phyloP scores from a whole-genome alignment of 148 eudicot species.

The Gaultheria prostrata region DNA sequence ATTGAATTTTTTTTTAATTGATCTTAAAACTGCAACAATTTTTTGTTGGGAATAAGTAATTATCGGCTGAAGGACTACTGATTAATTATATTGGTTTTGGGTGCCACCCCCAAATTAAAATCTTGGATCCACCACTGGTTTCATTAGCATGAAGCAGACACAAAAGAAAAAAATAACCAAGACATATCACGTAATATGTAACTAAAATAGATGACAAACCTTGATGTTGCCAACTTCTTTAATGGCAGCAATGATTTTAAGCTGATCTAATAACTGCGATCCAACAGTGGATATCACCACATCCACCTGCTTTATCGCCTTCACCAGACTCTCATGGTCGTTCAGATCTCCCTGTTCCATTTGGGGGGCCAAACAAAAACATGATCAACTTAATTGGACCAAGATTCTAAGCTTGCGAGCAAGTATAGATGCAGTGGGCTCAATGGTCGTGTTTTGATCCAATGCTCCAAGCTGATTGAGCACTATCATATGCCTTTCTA shows the following conservation, averaged over 20 bases:
- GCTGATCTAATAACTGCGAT: constrained; percentile 21
- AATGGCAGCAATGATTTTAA: constrained; percentile 27
- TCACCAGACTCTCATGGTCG: constrained; percentile 29
- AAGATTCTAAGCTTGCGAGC: neutral
- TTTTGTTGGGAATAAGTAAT: too few species aligned
- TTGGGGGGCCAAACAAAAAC: too few species aligned
- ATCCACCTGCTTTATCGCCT: constrained; percentile 28
- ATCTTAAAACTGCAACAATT: too few species aligned
- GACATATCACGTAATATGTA: neutral
- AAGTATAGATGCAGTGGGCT: neutral
- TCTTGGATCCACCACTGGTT: too few species aligned
- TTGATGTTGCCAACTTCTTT: constrained; percentile 30
- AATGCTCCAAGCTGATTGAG: neutral
- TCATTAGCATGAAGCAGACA: neutral
- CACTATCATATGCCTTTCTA: neutral
- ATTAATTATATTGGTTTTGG: neutral
- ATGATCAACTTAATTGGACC: neutral
- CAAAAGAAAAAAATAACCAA: neutral
- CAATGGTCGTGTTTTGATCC: neutral
- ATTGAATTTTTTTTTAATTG: too few species aligned
- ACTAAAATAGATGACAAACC: constrained; percentile 1
- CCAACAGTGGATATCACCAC: constrained; percentile 31
- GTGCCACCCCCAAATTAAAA: neutral
- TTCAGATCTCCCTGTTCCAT: constrained; percentile 26
- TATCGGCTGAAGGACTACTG: too few species aligned